Evolutionary conservation across 176 grass and related monocot species (phyloP).

Genomic region (Oryza coarctata): DNA sequence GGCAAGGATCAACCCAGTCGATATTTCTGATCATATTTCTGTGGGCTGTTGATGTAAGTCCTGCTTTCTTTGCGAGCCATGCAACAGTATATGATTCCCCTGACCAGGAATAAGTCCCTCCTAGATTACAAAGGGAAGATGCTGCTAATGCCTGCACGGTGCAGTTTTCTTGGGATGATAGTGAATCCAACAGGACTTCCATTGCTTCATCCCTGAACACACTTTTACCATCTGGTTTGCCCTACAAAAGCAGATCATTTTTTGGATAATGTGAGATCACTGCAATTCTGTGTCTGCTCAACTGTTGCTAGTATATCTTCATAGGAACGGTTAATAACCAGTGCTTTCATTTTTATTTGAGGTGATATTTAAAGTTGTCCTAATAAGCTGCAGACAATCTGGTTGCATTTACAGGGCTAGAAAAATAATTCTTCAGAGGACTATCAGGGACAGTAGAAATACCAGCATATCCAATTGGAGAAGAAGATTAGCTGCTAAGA

Average conservation of each 20-base stretch:
- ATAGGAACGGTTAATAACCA: neutral
- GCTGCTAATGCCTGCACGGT: constrained; percentile 73
- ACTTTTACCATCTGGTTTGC: constrained; percentile 52
- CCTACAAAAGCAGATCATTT: constrained; percentile 44
- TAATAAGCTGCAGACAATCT: constrained; percentile 6
- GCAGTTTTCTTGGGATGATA: constrained; percentile 57
- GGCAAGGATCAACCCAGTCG: constrained; percentile 82
- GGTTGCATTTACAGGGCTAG: neutral
- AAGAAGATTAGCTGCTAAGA: constrained; percentile 88
- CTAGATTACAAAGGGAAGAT: constrained; percentile 74
- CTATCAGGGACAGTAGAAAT: constrained; percentile 34
- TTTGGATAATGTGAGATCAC: constrained; percentile 18
- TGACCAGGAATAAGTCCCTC: constrained; percentile 92
- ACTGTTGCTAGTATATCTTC: neutral
- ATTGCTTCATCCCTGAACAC: constrained; percentile 82
- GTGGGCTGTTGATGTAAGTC: constrained; percentile 62
- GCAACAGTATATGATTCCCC: constrained; percentile 83
- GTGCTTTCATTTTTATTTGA: neutral
- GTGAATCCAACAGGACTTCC: constrained; percentile 65
- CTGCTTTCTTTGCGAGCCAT: constrained; percentile 78
- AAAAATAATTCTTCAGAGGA: constrained; percentile 27
- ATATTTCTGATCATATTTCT: constrained; percentile 87
- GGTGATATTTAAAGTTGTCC: constrained; percentile 4
- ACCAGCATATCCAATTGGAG: constrained; percentile 95
- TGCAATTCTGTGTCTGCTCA: neutral